Evolutionary conservation across 2,329 filamentous ascomycete species (phyloP).

Genomic region (Sclerotiophoma versabilis): DNA sequence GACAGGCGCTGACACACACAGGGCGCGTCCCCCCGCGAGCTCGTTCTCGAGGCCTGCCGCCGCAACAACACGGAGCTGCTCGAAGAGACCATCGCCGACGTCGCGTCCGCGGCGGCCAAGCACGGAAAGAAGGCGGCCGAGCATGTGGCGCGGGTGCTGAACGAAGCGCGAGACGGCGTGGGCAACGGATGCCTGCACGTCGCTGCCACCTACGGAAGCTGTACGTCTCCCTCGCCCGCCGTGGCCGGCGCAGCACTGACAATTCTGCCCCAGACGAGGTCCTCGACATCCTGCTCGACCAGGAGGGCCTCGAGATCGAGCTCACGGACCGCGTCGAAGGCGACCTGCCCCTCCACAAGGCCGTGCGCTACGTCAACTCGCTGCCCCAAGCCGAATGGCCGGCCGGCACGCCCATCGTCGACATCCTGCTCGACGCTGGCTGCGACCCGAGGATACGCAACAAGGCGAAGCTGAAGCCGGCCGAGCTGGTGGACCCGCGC

Average conservation of each 20-base stretch:
- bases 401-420: constrained; percentile 72
- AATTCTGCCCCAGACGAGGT: constrained; percentile 67
- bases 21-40: constrained; percentile 85
- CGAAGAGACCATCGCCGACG: constrained; percentile 69
- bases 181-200: constrained; percentile 91
- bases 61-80: constrained; percentile 91
- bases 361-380: constrained; percentile 77
- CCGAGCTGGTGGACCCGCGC: constrained; percentile 75
- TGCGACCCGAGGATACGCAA: constrained; percentile 70
- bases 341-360: constrained; percentile 82
- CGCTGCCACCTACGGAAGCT: constrained; percentile 84
- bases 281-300: constrained; percentile 82
- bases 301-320: constrained; percentile 85
- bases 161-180: constrained; percentile 82
- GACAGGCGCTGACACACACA: constrained; percentile 48
- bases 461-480: constrained; percentile 74
- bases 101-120: constrained; percentile 55
- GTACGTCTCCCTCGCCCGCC: constrained; percentile 58
- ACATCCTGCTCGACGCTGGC: constrained; percentile 84
- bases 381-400: constrained; percentile 70
- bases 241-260: background rate
- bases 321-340: constrained; percentile 73
- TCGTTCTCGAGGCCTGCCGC: constrained; percentile 90
- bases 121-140: constrained; percentile 61
- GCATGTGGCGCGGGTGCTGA: constrained; percentile 79